Base-by-base conservation (phyloP, 2,329 filamentous ascomycete genomes). In the Claviceps sp. region DNA sequence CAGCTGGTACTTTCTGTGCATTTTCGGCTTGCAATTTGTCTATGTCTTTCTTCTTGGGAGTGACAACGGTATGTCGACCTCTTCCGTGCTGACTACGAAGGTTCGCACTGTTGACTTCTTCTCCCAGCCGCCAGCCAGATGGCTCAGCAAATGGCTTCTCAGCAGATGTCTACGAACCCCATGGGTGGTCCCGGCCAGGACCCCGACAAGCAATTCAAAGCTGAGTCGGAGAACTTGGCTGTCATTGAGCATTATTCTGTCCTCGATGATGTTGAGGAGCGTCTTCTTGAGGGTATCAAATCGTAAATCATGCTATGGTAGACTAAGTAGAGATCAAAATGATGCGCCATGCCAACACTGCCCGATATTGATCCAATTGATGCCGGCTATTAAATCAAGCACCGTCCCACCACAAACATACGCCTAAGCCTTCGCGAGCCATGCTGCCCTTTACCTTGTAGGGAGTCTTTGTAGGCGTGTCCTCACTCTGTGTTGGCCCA, bases 1-100 rank as follows among this genome's bases (percentile, higher is more conserved):
- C 68, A 95, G 89, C 55, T 98, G 93, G 90, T 98, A 98, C 73
- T 97, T 98, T 65, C 73, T 98, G 59, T 97, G 94, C 63, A 83
- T 98, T 57, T 97, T 98, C 66, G 93, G 94, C 47, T 75, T 98
- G 53, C 91, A 97, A 68, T 88, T 91, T 51, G 90, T 98, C 53
- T 98, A 98, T 68, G 95, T 93, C 64, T 97, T 96, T 67, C 84
- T 98, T 48, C 78, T 98, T 14, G 93, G 93, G 8, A 95, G 86
- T 67, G 94, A 98, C 63, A 97, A 97, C 68, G 84, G 90, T 96
- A 75, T 67, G 83, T 72, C 11, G 22, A 42, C n/a, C n/a, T 26
- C 8, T 18, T 37, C 42, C 22, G 11, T 14, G 42, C 43, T 16
- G 24, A 9, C 43, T 41, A 40, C 49, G 20, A 14, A 16, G 37